Evolutionary conservation across 2,329 filamentous ascomycete genomes (phyloP).

Genomic region (Penicillium psychrosexuale): DNA sequence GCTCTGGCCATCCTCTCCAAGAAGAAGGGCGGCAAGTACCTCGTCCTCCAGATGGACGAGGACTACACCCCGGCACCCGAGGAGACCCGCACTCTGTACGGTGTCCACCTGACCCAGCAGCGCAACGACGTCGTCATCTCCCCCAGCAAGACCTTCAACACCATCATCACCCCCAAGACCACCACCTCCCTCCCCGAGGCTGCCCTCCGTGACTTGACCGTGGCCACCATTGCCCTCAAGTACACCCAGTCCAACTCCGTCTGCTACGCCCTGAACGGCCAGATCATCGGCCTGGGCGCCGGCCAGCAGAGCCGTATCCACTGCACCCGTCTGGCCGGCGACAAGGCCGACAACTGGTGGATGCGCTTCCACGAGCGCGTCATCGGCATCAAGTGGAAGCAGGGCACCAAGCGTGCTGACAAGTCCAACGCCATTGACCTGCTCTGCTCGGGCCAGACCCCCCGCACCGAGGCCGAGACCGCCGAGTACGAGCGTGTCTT

Average conservation of each 20-base stretch:
- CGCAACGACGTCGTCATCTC: slow-evolving; percentile 89
- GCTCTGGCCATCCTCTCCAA: slow-evolving; percentile 89
- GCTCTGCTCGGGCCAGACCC: slow-evolving; percentile 85
- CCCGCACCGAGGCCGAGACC: slow-evolving; percentile 76
- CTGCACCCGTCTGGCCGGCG: slow-evolving; percentile 93
- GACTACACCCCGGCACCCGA: slow-evolving; percentile 70
- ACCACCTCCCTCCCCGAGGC: slow-evolving; percentile 68
- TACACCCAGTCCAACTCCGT: slow-evolving; percentile 99
- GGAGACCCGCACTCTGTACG: slow-evolving; percentile 86
- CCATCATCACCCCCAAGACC: slow-evolving; percentile 82
- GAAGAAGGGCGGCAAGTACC: slow-evolving; percentile 98
- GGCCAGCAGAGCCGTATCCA: slow-evolving; percentile 98
- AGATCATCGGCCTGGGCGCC: slow-evolving; percentile 89
- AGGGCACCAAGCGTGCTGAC: slow-evolving; percentile 91
- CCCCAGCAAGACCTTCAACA: slow-evolving; percentile 75
- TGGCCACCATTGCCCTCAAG: slow-evolving; percentile 95
- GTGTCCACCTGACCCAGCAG: slow-evolving; percentile 81
- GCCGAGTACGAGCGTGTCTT: slow-evolving; percentile 86
- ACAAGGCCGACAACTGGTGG: slow-evolving; percentile 99
- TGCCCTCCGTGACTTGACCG: slow-evolving; percentile 83
- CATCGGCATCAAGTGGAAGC: slow-evolving; percentile 90
- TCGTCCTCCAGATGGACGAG: slow-evolving; percentile 91
- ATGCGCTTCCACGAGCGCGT: slow-evolving; percentile 94
- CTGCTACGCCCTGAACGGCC: slow-evolving; percentile 91
- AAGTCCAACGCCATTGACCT: slow-evolving; percentile 98